Evolutionary conservation across 1,284 basidiomycete genomes (phyloP).

Genomic region (Thelephora terrestris): DNA sequence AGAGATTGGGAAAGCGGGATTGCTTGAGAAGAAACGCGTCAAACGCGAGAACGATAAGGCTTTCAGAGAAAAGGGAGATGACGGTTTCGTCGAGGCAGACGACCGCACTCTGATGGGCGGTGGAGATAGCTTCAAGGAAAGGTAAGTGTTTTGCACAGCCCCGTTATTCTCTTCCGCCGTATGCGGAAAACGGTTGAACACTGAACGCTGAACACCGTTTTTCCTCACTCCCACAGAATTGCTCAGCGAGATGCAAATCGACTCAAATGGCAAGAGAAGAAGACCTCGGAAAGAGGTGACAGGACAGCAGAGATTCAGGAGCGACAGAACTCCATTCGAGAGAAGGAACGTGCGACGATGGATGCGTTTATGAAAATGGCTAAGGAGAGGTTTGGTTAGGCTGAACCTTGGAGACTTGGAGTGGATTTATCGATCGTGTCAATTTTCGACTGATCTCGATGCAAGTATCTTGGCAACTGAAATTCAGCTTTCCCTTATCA

Average conservation of each 20-base stretch:
- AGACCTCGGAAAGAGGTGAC: conserved; percentile 31
- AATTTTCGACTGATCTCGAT: too few species aligned
- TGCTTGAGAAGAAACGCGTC: conserved; percentile 67
- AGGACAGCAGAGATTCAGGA: conserved; percentile 38
- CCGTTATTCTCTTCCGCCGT: conserved; percentile 6
- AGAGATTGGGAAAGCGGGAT: conserved; percentile 59
- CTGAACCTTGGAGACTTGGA: neutral
- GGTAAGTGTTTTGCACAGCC: conserved; percentile 32
- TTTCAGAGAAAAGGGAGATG: conserved; percentile 63
- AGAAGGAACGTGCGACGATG: conserved; percentile 75
- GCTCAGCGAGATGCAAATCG: conserved; percentile 57
- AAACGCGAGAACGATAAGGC: conserved; percentile 51
- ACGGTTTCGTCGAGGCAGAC: conserved; percentile 51
- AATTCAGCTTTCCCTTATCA: too few species aligned
- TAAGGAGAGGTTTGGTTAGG: conserved; percentile 58
- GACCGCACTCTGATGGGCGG: conserved; percentile 64
- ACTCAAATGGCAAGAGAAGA: conserved; percentile 44
- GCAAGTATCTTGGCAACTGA: too few species aligned
- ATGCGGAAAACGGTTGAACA: neutral
- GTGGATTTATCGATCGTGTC: too few species aligned
- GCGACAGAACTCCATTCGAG: conserved; percentile 42
- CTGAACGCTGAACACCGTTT: neutral
- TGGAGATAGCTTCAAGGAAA: conserved; percentile 61
- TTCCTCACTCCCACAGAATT: conserved; percentile 33
- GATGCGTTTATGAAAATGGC: conserved; percentile 77